Evolutionary conservation across 2,329 filamentous ascomycete species (phyloP), one percentile per base, ranked within the genome.

Genomic region (Xylariaceae sp.): DNA sequence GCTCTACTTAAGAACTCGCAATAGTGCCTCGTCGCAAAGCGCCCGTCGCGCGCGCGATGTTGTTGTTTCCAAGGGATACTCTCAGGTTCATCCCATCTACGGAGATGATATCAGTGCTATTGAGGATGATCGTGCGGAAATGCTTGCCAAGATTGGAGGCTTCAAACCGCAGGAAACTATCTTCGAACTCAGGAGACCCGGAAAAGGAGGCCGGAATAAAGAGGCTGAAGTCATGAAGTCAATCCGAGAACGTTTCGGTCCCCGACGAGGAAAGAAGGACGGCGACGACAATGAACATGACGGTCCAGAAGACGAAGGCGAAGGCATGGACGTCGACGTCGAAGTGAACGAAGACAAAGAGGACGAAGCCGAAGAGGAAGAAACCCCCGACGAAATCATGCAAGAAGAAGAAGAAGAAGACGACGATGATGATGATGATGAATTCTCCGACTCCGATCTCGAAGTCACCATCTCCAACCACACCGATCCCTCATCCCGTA

Each of bases 151-250:
- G 55, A 89, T 99, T 54, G 91, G 89, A 64, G 87, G 87, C 1
- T 99, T 94, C 74, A 84, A 89, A 63, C 94, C 95, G 0, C 79
- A 86, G 43, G 94, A 99, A 72, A 97, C 92, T 0, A 89, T 99
- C n/a, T 99, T 99, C 64, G 94, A 99, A 71, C 86, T 96, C 59
- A 88, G 88, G 5, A 84, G 86, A 62, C 81, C 85, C 57, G 87
- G 85, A 40, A 86, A 88, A 61, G 78, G 72, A 2, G 78, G 76
- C 1, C 77, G 76, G 39, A 77, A 73, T 47, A 84, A 87, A 67
- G 86, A 87, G 5, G 87, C 86, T 2, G 86, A 90, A 58, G 76
- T 92, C 34, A 89, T 94, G 83, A 85, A 84, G 64, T 80, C 84
- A 47, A 80, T 87, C 67, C 81, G 86, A 65, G 81, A 81, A 68